Percentiles rank a stretch among this genome's conserved stretches.
Conservation (phyloP, 2,329 filamentous ascomycete genomes). For the Talaromyces sp. region DNA sequence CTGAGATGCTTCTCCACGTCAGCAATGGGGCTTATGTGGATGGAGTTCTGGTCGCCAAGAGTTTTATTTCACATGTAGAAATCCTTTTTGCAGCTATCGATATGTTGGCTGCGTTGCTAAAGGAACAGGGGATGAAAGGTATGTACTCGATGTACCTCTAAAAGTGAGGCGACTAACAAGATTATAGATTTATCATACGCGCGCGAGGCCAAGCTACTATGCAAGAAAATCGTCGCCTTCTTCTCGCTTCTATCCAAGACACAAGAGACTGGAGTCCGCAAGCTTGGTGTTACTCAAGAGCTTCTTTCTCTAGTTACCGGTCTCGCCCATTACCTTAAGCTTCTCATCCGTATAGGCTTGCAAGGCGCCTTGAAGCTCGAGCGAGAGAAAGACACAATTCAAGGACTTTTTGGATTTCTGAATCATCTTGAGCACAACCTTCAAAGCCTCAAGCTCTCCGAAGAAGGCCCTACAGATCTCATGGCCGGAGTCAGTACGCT, state of each 20-base stretch:
- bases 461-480: constrained; percentile 61
- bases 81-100: constrained; percentile 87
- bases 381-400: constrained; percentile 69
- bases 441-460: constrained; percentile 70
- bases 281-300: constrained; percentile 94
- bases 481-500: constrained; percentile 63
- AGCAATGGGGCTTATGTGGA: constrained; percentile 97
- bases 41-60: constrained; percentile 88
- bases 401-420: constrained; percentile 77
- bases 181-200: constrained; percentile 77
- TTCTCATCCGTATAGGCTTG: constrained; percentile 92
- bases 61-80: constrained; percentile 94
- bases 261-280: constrained; percentile 82
- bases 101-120: constrained; percentile 71
- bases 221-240: constrained; percentile 98
- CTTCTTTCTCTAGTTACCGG: constrained; percentile 96
- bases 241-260: constrained; percentile 93
- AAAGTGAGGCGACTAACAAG: constrained; percentile 24
- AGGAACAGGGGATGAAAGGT: constrained; percentile 70
- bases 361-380: constrained; percentile 91
- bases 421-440: constrained; percentile 73
- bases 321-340: constrained; percentile 93
- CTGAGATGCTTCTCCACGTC: constrained; percentile 96
- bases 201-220: constrained; percentile 96
- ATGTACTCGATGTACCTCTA: constrained; percentile 30